A percentile compares a stretch with the other conserved stretches of the same genome.
These are phyloP conservation scores for Ophiostoma sp. DNA, from an alignment of 2,329 filamentous ascomycete genomes.

Conservation along the genomic window DNA sequence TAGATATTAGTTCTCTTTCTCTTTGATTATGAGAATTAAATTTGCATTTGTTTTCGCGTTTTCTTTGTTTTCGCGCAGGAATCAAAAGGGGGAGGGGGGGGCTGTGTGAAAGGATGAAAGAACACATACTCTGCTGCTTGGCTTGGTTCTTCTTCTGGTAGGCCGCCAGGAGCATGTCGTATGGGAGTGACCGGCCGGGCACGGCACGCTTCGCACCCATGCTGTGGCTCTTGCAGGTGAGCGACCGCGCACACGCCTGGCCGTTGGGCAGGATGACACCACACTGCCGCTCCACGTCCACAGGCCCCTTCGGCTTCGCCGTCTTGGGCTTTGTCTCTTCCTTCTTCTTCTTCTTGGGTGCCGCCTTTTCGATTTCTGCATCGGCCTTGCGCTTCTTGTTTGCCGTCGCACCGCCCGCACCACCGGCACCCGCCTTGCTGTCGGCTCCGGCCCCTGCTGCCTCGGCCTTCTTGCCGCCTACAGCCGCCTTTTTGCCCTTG, in stretches of 20 bases:
- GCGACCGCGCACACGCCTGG: slow-evolving; percentile 75
- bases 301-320: slow-evolving; percentile 82
- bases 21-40: slow-evolving; percentile 10
- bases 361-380: slow-evolving; percentile 70
- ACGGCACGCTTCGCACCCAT: slow-evolving; percentile 92
- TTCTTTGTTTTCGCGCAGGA: slow-evolving; percentile 12
- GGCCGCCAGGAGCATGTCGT: slow-evolving; percentile 82
- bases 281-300: slow-evolving; percentile 91
- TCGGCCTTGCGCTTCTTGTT: slow-evolving; percentile 72
- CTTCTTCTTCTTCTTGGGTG: slow-evolving; percentile 91
- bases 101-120: neutral
- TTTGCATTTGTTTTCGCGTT: slow-evolving; percentile 11
- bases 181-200: slow-evolving; percentile 77
- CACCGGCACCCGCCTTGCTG: slow-evolving; percentile 56
- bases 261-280: slow-evolving; percentile 82
- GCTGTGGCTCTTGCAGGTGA: slow-evolving; percentile 91
- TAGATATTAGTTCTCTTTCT: neutral
- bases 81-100: slow-evolving; percentile 5
- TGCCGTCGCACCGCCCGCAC: slow-evolving; percentile 44
- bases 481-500: slow-evolving; percentile 31
- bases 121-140: slow-evolving; percentile 61
- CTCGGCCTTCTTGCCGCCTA: slow-evolving; percentile 36
- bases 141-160: slow-evolving; percentile 99
- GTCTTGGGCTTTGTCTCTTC: slow-evolving; percentile 80
- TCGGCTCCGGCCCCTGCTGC: slow-evolving; percentile 54